A percentile compares a stretch with the other conserved stretches of the same genome.
Conservation (phyloP, 805 yeast species). For the Huiozyma naganishii region DNA sequence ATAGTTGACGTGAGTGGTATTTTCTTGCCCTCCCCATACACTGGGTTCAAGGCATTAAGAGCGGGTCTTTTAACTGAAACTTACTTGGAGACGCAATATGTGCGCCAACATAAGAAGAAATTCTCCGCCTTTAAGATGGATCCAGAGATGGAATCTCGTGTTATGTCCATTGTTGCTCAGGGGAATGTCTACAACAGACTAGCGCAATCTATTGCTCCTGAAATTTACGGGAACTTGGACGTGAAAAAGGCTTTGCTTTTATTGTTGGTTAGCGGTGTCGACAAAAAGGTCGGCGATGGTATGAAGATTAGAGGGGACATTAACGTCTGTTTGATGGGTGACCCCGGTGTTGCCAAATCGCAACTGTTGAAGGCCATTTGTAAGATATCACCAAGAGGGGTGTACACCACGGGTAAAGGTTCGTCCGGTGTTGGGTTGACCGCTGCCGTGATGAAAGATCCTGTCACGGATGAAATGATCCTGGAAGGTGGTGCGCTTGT, state of each 20-base stretch:
- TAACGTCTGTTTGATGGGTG: conserved; percentile 94
- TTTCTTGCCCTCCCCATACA: conserved; percentile 87
- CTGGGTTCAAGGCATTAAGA: conserved; percentile 84
- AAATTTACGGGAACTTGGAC: conserved; percentile 88
- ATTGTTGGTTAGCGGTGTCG: conserved; percentile 87
- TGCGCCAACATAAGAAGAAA: conserved; percentile 80
- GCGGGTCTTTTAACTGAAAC: conserved; percentile 95
- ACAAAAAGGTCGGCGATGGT: conserved; percentile 92
- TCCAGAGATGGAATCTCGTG: conserved; percentile 42
- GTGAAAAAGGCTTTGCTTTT: conserved; percentile 83
- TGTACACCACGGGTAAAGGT: conserved; percentile 96
- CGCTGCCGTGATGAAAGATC: conserved; percentile 98
- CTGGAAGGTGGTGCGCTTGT: conserved; percentile 97
- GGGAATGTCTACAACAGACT: conserved; percentile 73
- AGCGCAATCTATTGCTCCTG: conserved; percentile 92
- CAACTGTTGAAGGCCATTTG: conserved; percentile 85
- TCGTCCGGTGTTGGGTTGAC: conserved; percentile 98
- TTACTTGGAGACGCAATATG: conserved; percentile 76
- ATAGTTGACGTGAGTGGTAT: conserved; percentile 88
- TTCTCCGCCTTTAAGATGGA: conserved; percentile 57
- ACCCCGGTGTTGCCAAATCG: conserved; percentile 98
- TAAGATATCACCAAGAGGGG: conserved; percentile 91
- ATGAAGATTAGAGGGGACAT: conserved; percentile 96
- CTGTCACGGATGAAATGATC: conserved; percentile 97
- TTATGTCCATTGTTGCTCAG: conserved; percentile 41